Evolutionary conservation across 1,284 basidiomycete species (phyloP).

Genomic region (Vanrija humicola): DNA sequence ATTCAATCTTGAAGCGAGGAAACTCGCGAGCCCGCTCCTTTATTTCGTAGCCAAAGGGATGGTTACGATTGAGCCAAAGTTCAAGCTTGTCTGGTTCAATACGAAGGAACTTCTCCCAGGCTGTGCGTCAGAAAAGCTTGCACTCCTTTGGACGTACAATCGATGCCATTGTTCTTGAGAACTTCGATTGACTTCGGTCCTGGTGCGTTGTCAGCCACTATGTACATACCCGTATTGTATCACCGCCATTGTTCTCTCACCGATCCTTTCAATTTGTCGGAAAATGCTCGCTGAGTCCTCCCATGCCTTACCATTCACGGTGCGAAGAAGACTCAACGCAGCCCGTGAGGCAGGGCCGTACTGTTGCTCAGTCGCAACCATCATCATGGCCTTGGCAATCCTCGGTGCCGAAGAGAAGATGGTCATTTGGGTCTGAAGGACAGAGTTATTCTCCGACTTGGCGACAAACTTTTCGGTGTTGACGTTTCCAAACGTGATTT

Average conservation of each 20-base stretch:
- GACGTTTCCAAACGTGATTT: slow-evolving; percentile 38
- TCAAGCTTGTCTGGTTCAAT: slow-evolving; percentile 21
- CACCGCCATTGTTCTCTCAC: slow-evolving; percentile 8
- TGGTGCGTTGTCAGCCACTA: neutral
- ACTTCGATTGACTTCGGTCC: slow-evolving; percentile 39
- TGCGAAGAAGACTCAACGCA: slow-evolving; percentile 33
- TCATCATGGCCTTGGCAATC: slow-evolving; percentile 38
- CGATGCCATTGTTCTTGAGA: slow-evolving; percentile 20
- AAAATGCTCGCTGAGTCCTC: slow-evolving; percentile 39
- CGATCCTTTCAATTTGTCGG: slow-evolving; percentile 40
- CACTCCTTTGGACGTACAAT: slow-evolving; percentile 12
- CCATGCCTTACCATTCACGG: slow-evolving; percentile 44
- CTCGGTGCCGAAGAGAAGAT: slow-evolving; percentile 37
- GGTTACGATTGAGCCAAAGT: slow-evolving; percentile 24
- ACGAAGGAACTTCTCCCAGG: slow-evolving; percentile 23
- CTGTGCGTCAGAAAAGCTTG: slow-evolving; percentile 4
- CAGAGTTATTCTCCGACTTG: slow-evolving; percentile 28
- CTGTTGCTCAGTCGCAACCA: slow-evolving; percentile 22
- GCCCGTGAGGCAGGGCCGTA: slow-evolving; percentile 26
- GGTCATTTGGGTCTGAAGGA: slow-evolving; percentile 23
- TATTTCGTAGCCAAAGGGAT: slow-evolving; percentile 22
- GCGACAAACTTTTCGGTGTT: slow-evolving; percentile 23
- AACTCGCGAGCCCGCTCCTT: slow-evolving; percentile 13
- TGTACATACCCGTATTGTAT: no score
- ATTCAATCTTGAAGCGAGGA: slow-evolving; percentile 21